Conservation (phyloP, 2,329 filamentous ascomycete species). For the Fusarium incarnatum region DNA sequence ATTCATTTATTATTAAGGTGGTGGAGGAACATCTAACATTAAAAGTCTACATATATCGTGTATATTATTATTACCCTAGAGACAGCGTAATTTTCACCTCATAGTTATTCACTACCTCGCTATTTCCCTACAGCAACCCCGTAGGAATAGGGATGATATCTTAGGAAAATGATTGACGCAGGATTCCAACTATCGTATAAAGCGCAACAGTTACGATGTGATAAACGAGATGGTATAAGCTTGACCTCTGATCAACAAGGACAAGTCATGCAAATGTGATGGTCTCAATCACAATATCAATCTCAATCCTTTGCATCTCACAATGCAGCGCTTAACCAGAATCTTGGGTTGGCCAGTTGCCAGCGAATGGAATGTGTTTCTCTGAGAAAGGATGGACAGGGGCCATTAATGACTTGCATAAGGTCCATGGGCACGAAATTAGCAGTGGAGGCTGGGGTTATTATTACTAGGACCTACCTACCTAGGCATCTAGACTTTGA, state of each 20-base stretch:
- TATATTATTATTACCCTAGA: background rate
- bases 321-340: background rate
- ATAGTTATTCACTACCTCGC: background rate
- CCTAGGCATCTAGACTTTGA: background rate
- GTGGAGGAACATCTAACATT: background rate
- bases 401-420: slow-evolving; percentile 8
- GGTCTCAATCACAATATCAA: too few relatives aligned
- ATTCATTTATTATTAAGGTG: background rate
- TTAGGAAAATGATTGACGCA: background rate
- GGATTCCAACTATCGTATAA: background rate
- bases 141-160: background rate
- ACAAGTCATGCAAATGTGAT: background rate
- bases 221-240: background rate
- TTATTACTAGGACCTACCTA: background rate
- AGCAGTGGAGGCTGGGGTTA: background rate
- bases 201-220: background rate
- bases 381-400: background rate
- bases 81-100: background rate
- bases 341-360: background rate
- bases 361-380: background rate
- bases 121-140: background rate
- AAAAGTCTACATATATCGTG: background rate
- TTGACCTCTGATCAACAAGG: background rate
- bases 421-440: background rate
- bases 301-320: background rate